Evolutionary conservation across 192 early-diverging fungal genomes (phyloP), one percentile per base, ranked within the genome.

Genomic region (Mortierella alpina): DNA sequence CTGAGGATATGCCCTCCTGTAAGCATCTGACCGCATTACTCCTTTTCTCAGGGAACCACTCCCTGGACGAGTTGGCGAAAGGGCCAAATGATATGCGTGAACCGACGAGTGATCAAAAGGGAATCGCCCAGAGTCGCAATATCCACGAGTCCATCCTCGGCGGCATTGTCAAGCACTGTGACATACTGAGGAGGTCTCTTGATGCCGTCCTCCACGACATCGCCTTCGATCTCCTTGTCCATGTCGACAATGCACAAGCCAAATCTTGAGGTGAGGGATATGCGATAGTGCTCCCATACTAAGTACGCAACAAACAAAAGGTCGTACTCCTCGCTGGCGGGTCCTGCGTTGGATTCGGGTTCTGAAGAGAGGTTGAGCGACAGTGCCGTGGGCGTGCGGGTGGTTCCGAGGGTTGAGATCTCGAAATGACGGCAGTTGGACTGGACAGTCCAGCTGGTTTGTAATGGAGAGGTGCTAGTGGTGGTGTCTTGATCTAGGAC

Each of bases 261-360:
- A 31, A 63, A 56, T 7, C 67, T 11, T 17, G 64, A 55, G 1
- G 76, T 72, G 14, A 79, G 63, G 0, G 63, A 15, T 18, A 79
- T 72, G 5, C 76, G 40, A 39, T 72, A 79, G 11, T 79, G 68
- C 6, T 79, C 69, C 76, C 76, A 79, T 1, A 72, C 59, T 15
- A 79, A n/a, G 47, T 60, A 79, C 3, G 76, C 76, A 5, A 71
- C 55, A 44, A 78, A 70, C 22, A 61, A 31, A 5, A 78, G 22
- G 11, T 18, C 14, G 6, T 66, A n/a, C 10, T 14, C 42, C 7
- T 51, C 31, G 44, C n/a, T 7, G 23, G 39, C 8, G 17, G 18
- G 4, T 59, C 53, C 40, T 56, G 31, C 17, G 62, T 12, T 18
- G 7, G 46, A 9, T 8, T 18, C 18, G 22, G n/a, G 44, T 18